Base-by-base conservation (phyloP, 768 basidiomycete species). In the Clitopilus hobsonii region DNA sequence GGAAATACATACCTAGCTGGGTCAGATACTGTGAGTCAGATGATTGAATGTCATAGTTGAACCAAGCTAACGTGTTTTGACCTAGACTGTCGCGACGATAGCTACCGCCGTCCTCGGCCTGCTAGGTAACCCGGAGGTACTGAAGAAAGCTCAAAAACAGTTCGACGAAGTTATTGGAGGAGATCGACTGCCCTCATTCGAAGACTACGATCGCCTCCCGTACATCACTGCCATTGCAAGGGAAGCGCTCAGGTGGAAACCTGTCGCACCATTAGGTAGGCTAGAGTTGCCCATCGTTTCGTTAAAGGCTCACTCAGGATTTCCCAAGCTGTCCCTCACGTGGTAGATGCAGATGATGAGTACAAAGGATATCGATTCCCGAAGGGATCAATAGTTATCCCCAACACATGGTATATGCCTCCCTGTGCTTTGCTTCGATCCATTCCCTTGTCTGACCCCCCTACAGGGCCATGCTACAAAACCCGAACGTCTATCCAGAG, bases 401-500 rank as follows among this genome's bases (percentile, higher is more conserved):
- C 61, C 16, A 73, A 76, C 56, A 59, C 65, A 13, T 71, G 71
- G 75, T 71, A 51, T n/a, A 61, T 47, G 2, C 6, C 47, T 22
- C 13, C 24, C 24, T 38, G 8, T n/a, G 5, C 16, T 11, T 52
- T 22, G 49, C 53, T 18, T n/a, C 20, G 16, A 14, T 6, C 22
- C 18, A 18, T 26, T 49, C n/a, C 26, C 26, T 20, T 10, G 23
- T 14, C 51, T 1, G 1, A 4, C 2, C 41, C 36, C 25, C 52
- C n/a, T n/a, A n/a, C 29, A 77, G 77, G 77, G 70, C 71, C 2
- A 70, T 79, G 51, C 67, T 72, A 1, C 73, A 71, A 49, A 66
- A 80, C 28, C 69, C 72, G 48, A 52, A 58, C 6, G 62, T 61
- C 26, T 77, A 74, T 57, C 70, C 72, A 1, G 72, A 78, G 41